Percentiles rank a stretch among this genome's conserved stretches.
Conservation (phyloP, 495 filamentous ascomycete species). For the Talaromyces liani region DNA sequence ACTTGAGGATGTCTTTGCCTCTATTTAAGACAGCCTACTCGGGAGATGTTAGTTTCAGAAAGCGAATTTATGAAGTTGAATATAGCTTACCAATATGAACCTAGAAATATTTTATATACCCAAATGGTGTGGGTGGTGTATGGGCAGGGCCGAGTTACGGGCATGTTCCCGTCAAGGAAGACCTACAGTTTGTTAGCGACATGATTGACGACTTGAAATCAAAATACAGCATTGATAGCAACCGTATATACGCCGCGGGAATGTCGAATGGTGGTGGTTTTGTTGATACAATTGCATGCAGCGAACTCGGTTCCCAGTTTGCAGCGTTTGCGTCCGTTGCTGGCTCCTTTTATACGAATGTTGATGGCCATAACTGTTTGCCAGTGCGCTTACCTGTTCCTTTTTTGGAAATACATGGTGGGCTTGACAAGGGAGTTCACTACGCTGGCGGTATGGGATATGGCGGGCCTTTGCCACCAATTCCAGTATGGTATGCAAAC, state of each 20-base stretch:
- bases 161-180: constrained; percentile 23
- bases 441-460: constrained; percentile 30
- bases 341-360: constrained; percentile 22
- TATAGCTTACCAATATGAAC: background rate
- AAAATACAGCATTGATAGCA: constrained; percentile 42
- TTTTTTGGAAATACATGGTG: constrained; percentile 46
- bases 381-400: constrained; percentile 27
- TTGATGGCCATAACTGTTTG: constrained; percentile 21
- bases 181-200: constrained; percentile 40
- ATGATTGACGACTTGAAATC: constrained; percentile 37
- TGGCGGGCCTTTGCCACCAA: constrained; percentile 23
- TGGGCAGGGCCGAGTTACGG: constrained; percentile 6
- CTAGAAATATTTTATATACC: constrained; percentile 8
- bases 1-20: constrained; percentile 4
- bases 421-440: constrained; percentile 25
- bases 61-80: background rate
- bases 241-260: constrained; percentile 48
- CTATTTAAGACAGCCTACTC: constrained; percentile 2
- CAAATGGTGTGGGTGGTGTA: constrained; percentile 3
- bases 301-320: constrained; percentile 28
- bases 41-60: background rate
- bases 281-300: constrained; percentile 45
- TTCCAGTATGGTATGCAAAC: constrained; percentile 18
- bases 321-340: constrained; percentile 40
- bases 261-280: constrained; percentile 57